Conservation (phyloP, 768 basidiomycete genomes). For the Amanita brunnescens region DNA sequence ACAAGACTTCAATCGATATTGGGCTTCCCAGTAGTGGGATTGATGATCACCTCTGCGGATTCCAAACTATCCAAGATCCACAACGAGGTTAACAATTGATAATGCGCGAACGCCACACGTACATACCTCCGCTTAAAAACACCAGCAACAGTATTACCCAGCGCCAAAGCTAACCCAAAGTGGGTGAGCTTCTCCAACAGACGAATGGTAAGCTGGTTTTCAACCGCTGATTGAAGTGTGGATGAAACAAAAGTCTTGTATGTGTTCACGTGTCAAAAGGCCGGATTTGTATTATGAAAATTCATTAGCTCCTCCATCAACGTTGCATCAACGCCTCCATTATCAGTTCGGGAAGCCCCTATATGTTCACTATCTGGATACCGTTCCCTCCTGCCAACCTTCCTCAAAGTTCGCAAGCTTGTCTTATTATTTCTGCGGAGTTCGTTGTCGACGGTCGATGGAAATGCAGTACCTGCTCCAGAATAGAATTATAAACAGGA, state of each 20-base stretch:
- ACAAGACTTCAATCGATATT: constrained; percentile 46
- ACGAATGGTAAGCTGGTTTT: constrained; percentile 32
- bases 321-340: constrained; percentile 62
- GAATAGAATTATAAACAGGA: no score
- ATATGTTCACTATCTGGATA: constrained; percentile 10
- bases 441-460: no score
- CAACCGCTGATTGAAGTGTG: constrained; percentile 35
- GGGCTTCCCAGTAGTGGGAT: constrained; percentile 38
- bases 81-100: constrained; percentile 4
- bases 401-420: no score
- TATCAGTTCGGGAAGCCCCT: constrained; percentile 21
- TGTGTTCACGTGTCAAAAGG: constrained; percentile 61
- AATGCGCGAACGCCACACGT: background rate
- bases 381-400: no score
- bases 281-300: constrained; percentile 52
- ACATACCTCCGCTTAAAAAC: constrained; percentile 69
- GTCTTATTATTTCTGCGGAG: no score
- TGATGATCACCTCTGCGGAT: constrained; percentile 41
- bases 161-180: constrained; percentile 57
- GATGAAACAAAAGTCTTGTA: constrained; percentile 49
- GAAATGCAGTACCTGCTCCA: no score
- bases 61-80: constrained; percentile 55
- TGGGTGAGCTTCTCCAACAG: constrained; percentile 66
- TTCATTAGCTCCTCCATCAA: constrained; percentile 61
- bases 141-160: constrained; percentile 51